These are phyloP conservation scores for Kalmanozyma brasiliensis DNA, from an alignment of 1,284 basidiomycete genomes.

Conservation along the genomic window DNA sequence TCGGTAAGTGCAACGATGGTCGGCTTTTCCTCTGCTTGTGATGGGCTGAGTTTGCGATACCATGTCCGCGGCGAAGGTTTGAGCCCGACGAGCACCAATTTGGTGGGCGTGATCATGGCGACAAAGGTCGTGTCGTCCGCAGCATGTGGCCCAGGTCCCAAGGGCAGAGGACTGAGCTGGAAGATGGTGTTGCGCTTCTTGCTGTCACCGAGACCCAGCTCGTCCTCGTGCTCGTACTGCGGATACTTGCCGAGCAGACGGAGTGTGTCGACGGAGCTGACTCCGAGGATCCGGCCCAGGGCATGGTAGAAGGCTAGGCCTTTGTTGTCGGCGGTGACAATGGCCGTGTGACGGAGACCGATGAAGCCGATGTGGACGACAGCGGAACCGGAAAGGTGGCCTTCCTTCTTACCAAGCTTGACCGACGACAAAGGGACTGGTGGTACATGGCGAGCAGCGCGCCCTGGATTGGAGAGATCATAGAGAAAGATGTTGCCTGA, in stretches of 20 bases:
- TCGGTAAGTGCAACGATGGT: neutral
- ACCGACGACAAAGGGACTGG: slow-evolving; percentile 78
- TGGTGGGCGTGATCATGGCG: slow-evolving; percentile 87
- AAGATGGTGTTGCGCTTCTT: slow-evolving; percentile 73
- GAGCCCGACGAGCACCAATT: slow-evolving; percentile 90
- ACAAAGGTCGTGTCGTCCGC: slow-evolving; percentile 86
- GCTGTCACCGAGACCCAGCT: slow-evolving; percentile 26
- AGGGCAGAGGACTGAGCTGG: slow-evolving; percentile 82
- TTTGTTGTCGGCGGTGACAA: slow-evolving; percentile 88
- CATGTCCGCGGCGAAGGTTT: slow-evolving; percentile 93
- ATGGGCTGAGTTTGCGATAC: slow-evolving; percentile 69
- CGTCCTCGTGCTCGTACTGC: slow-evolving; percentile 40
- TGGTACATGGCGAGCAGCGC: slow-evolving; percentile 75
- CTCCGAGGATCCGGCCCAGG: slow-evolving; percentile 91
- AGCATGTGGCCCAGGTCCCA: slow-evolving; percentile 79
- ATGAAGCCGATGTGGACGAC: slow-evolving; percentile 90
- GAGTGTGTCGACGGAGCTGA: slow-evolving; percentile 93
- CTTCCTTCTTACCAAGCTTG: slow-evolving; percentile 86
- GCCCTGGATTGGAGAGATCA: slow-evolving; percentile 77
- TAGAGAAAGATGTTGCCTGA: slow-evolving; percentile 88
- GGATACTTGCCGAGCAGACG: slow-evolving; percentile 89
- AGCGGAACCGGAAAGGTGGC: slow-evolving; percentile 85
- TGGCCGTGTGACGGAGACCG: slow-evolving; percentile 90
- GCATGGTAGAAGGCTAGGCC: slow-evolving; percentile 96
- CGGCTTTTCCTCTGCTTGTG: slow-evolving; percentile 14